Evolutionary conservation across 179 eudicot genomes (phyloP).

Genomic region (Silene coronaria): DNA sequence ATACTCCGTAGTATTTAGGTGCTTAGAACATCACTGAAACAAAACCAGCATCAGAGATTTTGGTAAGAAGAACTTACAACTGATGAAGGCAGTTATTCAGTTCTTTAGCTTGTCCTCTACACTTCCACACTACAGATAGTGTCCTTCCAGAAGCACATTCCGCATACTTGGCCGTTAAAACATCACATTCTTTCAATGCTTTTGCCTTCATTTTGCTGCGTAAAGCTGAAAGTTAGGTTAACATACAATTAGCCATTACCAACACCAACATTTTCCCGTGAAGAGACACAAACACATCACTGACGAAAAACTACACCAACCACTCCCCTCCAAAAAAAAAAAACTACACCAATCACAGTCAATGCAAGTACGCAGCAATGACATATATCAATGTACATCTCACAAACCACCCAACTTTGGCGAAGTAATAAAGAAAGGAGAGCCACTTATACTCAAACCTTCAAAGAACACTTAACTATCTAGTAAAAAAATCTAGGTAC

Average conservation of each 20-base stretch:
- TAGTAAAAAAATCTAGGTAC: too few relatives aligned
- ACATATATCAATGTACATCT: background rate
- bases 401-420: constrained; percentile 1
- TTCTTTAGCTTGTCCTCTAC: constrained; percentile 79
- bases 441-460: background rate
- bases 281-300: constrained; percentile 1
- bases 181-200: constrained; percentile 80
- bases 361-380: background rate
- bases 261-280: background rate
- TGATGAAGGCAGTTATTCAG: constrained; percentile 80
- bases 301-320: background rate
- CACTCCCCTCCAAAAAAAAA: too few relatives aligned
- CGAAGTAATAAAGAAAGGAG: background rate
- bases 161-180: constrained; percentile 65
- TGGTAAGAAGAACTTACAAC: constrained; percentile 49
- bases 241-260: constrained; percentile 22
- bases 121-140: constrained; percentile 82
- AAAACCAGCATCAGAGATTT: too few relatives aligned
- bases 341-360: background rate
- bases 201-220: constrained; percentile 98
- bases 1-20: too few relatives aligned
- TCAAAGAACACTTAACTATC: background rate
- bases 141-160: constrained; percentile 90
- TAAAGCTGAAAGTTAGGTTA: constrained; percentile 56
- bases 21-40: too few relatives aligned